Percentiles rank a stretch among this genome's conserved stretches.
Evolutionary conservation across 2,329 filamentous ascomycete genomes (phyloP).

Genomic region (Botrytis fragariae): DNA sequence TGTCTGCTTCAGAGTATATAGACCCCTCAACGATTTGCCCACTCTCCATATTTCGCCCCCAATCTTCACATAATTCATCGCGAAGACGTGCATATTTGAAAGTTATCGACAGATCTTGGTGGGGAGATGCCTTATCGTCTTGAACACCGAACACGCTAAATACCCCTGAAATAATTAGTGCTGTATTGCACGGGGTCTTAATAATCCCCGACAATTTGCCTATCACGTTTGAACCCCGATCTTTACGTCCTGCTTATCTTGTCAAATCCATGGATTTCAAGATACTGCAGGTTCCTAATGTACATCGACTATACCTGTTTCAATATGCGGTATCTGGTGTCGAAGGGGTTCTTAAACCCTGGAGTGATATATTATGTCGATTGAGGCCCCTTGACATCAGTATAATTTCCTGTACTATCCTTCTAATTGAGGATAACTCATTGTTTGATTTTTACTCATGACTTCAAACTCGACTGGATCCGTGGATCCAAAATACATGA

Average conservation of each 20-base stretch:
- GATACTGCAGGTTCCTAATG: neutral
- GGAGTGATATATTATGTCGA: constrained; percentile 5
- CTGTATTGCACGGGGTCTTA: neutral
- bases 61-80: constrained; percentile 4
- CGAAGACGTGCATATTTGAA: neutral
- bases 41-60: neutral
- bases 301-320: neutral
- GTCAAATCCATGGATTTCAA: neutral
- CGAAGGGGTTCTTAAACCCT: neutral
- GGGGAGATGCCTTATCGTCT: constrained; percentile 7
- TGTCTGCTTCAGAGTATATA: neutral
- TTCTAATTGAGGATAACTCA: neutral
- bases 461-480: neutral
- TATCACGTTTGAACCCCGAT: constrained; percentile 16
- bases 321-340: neutral
- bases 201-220: constrained; percentile 1
- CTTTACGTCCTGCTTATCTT: constrained; percentile 1
- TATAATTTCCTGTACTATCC: too few species aligned
- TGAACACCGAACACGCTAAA: neutral
- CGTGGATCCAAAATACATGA: neutral
- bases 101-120: neutral
- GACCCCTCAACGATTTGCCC: neutral
- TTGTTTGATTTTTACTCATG: neutral
- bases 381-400: neutral
- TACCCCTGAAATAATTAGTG: neutral